phyloP scores from a whole-genome alignment of 2,329 filamentous ascomycete genomes.

The Leptographium radiaticola region DNA sequence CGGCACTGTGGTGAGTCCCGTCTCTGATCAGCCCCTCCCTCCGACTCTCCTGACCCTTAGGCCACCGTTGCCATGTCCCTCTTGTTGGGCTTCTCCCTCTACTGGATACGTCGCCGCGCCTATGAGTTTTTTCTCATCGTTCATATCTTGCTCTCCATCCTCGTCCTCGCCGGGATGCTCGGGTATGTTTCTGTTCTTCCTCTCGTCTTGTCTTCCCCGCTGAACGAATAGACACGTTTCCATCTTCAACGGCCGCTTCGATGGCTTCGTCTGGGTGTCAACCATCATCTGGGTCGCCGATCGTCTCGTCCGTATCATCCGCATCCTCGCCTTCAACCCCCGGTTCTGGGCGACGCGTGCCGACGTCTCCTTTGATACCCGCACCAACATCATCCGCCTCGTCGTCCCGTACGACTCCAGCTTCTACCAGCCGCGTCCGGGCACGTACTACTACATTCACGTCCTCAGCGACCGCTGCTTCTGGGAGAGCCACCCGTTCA shows the following conservation, averaged over 20 bases:
- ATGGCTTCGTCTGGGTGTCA: slow-evolving; percentile 4
- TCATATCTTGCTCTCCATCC: slow-evolving; percentile 27
- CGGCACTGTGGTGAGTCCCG: slow-evolving; percentile 6
- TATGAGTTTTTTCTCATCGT: slow-evolving; percentile 36
- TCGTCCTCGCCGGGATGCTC: slow-evolving; percentile 23
- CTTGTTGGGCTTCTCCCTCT: slow-evolving; percentile 32
- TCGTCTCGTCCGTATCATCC: slow-evolving; percentile 21
- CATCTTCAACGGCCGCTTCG: slow-evolving; percentile 35
- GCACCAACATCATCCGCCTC: slow-evolving; percentile 29
- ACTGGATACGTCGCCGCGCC: slow-evolving; percentile 35
- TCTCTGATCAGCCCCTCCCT: background rate
- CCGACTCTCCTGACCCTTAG: background rate
- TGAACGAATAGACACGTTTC: slow-evolving; percentile 14
- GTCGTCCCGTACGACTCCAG: slow-evolving; percentile 21
- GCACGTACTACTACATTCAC: slow-evolving; percentile 32
- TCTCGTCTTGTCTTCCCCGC: background rate
- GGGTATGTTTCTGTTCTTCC: slow-evolving; percentile 1
- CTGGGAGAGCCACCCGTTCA: slow-evolving; percentile 40
- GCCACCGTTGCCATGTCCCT: slow-evolving; percentile 32
- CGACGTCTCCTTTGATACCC: slow-evolving; percentile 20
- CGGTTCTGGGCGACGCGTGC: slow-evolving; percentile 13
- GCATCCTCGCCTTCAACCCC: slow-evolving; percentile 28
- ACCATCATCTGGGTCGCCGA: slow-evolving; percentile 9
- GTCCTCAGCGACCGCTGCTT: slow-evolving; percentile 24
- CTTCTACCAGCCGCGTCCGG: slow-evolving; percentile 18